These are phyloP conservation scores for Musa beccarii DNA, from an alignment of 176 grass and related monocot species.

Conservation along the genomic window DNA sequence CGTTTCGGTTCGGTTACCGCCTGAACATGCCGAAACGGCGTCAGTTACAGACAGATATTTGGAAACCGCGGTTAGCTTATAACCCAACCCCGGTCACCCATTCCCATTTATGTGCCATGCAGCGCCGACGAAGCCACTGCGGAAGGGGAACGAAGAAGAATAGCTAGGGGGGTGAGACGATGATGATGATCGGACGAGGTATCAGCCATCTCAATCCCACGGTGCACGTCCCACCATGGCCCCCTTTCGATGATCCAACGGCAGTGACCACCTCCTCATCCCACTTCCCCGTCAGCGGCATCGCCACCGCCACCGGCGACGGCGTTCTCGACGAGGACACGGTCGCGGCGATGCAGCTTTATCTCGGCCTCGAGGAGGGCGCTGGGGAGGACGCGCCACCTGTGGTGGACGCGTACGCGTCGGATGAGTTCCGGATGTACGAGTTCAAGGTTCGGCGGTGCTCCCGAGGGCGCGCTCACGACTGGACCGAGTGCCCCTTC, in stretches of 20 bases:
- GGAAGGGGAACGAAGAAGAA: background rate
- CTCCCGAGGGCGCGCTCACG: slow-evolving; percentile 56
- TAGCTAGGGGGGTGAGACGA: background rate
- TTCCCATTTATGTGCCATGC: background rate
- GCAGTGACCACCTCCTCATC: background rate
- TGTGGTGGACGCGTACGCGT: slow-evolving; percentile 41
- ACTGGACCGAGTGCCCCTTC: slow-evolving; percentile 99
- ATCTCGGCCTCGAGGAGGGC: background rate
- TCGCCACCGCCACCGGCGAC: background rate
- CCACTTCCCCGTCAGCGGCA: background rate
- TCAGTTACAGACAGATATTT: background rate
- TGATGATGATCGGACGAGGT: background rate
- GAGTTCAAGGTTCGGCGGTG: slow-evolving; percentile 92
- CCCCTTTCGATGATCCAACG: background rate
- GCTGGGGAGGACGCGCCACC: background rate
- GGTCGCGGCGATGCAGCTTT: background rate
- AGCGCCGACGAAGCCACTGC: no score
- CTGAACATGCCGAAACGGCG: background rate
- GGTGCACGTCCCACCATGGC: background rate
- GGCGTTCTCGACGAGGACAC: background rate
- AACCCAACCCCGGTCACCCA: background rate
- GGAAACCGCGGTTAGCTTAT: background rate
- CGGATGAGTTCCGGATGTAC: slow-evolving; percentile 95
- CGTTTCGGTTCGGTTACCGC: background rate
- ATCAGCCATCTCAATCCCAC: slow-evolving; percentile 3